Conservation (phyloP, 805 yeast genomes). For the Saccharomyces paradoxus region DNA sequence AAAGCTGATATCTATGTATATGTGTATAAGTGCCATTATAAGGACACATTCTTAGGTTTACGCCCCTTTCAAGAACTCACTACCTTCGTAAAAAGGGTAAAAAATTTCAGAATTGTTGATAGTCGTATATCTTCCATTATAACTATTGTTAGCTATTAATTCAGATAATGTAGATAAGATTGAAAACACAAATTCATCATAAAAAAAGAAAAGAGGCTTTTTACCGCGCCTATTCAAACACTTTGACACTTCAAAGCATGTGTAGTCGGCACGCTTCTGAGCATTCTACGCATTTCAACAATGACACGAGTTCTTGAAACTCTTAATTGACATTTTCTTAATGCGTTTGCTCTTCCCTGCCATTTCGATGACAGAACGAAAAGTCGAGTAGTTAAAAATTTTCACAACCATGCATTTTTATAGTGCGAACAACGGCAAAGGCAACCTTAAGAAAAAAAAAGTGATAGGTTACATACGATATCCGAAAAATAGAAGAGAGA, state of each 20-base stretch:
- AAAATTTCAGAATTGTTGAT: constrained; percentile 2
- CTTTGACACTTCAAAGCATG: constrained; percentile 1
- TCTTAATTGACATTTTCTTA: background rate
- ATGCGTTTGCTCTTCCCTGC: background rate
- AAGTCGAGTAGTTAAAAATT: background rate
- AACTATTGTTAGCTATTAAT: constrained; percentile 17
- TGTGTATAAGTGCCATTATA: background rate
- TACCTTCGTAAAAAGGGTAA: background rate
- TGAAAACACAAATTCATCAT: constrained; percentile 20
- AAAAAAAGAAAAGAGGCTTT: background rate
- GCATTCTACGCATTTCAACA: too few species aligned
- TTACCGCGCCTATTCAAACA: background rate
- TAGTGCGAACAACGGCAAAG: background rate
- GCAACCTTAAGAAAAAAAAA: background rate
- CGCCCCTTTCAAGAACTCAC: background rate
- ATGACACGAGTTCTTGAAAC: background rate
- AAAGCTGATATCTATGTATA: background rate
- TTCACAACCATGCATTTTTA: background rate
- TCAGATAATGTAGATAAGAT: constrained; percentile 34
- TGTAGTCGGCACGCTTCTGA: background rate
- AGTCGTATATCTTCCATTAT: constrained; percentile 8
- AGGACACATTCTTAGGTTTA: background rate
- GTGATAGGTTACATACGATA: background rate
- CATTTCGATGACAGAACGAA: background rate
- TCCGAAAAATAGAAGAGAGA: background rate